Base-by-base conservation (phyloP, 352 stramenopile species). In the Pythium pyrilobum region DNA sequence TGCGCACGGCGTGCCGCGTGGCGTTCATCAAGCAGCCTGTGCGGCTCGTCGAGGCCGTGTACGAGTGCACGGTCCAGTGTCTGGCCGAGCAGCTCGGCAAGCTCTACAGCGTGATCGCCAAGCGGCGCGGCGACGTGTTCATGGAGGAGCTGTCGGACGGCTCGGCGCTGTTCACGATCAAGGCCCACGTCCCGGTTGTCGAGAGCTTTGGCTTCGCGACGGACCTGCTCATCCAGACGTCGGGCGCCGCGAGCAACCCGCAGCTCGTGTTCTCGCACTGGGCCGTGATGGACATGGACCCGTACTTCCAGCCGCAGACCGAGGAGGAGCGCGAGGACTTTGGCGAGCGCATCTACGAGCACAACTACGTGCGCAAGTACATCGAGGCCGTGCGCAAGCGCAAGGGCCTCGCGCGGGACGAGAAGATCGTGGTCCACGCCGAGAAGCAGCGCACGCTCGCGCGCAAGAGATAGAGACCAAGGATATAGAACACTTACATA, bases 241-340 rank as follows among this genome's bases (percentile, higher is more conserved):
- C 92, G 34, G 96, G 96, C 18, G 90, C 96, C 31, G 96, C 96
- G 13, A 98, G 92, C 52, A 96, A 96, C 41, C 96, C 96, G 24
- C 93, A 98, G 65, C 72, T 99, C 24, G 75, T 97, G 9, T 98
- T 98, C 71, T 94, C 80, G 34, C 93, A 98, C 67, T 99, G 95
- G 95, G 75, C 69, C 39, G 71, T 96, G 27, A 85, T 98, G 31
- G 83, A 97, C 27, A 89, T 97, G 69, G 94, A 98, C 54, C 96
- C 96, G 6, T 99, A 98, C 67, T 98, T 97, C 77, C 94, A 97
- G 57, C 94, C 95, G 24, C 95, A 90, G 43, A 97, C 93, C 2
- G 81, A 97, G 56, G 92, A 98, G 50, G 95, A 99, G 70, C 83
- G 94, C 42, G 95, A 98, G 71, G 96, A 98, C 56, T 97, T 91